Percentiles rank a stretch among this genome's conserved stretches.
Conservation (phyloP, 2,329 filamentous ascomycete genomes). For the Polychaeton citri region DNA sequence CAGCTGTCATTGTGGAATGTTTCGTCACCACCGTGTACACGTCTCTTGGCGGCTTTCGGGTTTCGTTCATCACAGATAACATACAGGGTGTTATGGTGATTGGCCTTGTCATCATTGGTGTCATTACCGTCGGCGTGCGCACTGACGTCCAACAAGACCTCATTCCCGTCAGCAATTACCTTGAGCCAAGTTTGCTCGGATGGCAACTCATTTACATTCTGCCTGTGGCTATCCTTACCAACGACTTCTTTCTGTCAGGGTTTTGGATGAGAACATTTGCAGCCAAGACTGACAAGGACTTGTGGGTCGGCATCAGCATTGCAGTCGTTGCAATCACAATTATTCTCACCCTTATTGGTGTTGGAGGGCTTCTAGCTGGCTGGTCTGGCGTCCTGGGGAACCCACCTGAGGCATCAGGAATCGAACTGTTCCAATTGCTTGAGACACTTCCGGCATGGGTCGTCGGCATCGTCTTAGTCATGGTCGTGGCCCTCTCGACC, state of each 20-base stretch:
- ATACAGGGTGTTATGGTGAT: slow-evolving; percentile 70
- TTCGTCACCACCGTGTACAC: slow-evolving; percentile 72
- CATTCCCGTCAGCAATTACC: slow-evolving; percentile 54
- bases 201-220: slow-evolving; percentile 82
- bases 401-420: slow-evolving; percentile 47
- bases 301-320: slow-evolving; percentile 60
- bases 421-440: slow-evolving; percentile 65
- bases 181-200: slow-evolving; percentile 57
- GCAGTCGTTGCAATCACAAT: slow-evolving; percentile 52
- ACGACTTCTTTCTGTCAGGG: slow-evolving; percentile 74
- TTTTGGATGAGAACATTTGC: slow-evolving; percentile 80
- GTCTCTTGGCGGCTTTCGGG: slow-evolving; percentile 63
- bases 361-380: slow-evolving; percentile 59
- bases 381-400: slow-evolving; percentile 63
- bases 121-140: slow-evolving; percentile 64
- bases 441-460: slow-evolving; percentile 64
- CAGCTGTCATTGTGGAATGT: slow-evolving; percentile 65
- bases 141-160: slow-evolving; percentile 57
- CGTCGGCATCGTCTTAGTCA: slow-evolving; percentile 68
- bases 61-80: slow-evolving; percentile 75
- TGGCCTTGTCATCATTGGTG: slow-evolving; percentile 59
- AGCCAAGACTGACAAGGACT: slow-evolving; percentile 63
- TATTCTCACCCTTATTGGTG: slow-evolving; percentile 60
- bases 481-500: slow-evolving; percentile 56
- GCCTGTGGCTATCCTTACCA: slow-evolving; percentile 66